Evolutionary conservation across 73 alveolate genomes (phyloP).

Genomic region (Symbiodinium natans): DNA sequence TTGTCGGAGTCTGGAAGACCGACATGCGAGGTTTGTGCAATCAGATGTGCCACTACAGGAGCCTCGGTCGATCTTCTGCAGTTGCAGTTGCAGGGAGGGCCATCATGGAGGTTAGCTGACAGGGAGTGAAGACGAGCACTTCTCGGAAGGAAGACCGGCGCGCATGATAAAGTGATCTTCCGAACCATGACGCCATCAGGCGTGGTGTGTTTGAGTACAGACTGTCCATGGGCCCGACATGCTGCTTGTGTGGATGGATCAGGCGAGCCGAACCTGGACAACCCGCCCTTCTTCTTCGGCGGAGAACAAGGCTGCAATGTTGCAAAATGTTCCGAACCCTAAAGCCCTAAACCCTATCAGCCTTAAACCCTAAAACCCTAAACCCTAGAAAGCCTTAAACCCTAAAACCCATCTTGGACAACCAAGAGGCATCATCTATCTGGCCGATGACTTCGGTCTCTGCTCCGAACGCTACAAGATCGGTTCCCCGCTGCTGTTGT

Average conservation of each 20-base stretch:
- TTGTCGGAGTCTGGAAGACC: constrained; percentile 93
- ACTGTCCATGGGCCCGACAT: no score
- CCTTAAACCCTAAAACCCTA: no score
- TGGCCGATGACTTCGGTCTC: constrained; percentile 98
- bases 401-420: background rate
- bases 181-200: constrained; percentile 72
- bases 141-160: constrained; percentile 45
- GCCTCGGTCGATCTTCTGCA: background rate
- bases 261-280: constrained; percentile 79
- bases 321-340: no score
- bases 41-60: constrained; percentile 87
- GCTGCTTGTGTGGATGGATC: no score
- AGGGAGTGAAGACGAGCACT: background rate
- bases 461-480: constrained; percentile 98
- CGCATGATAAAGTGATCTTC: constrained; percentile 90
- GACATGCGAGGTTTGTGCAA: constrained; percentile 65
- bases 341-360: no score
- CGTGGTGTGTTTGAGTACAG: background rate
- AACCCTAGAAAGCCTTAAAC: no score
- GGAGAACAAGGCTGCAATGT: constrained; percentile 6
- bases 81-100: no score
- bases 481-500: constrained; percentile 97
- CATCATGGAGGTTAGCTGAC: background rate
- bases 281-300: constrained; percentile 92
- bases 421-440: constrained; percentile 94